A percentile compares a stretch with the other conserved stretches of the same genome.
phyloP scores from a whole-genome alignment of 2,329 filamentous ascomycete species.

The Diaporthe capsici region DNA sequence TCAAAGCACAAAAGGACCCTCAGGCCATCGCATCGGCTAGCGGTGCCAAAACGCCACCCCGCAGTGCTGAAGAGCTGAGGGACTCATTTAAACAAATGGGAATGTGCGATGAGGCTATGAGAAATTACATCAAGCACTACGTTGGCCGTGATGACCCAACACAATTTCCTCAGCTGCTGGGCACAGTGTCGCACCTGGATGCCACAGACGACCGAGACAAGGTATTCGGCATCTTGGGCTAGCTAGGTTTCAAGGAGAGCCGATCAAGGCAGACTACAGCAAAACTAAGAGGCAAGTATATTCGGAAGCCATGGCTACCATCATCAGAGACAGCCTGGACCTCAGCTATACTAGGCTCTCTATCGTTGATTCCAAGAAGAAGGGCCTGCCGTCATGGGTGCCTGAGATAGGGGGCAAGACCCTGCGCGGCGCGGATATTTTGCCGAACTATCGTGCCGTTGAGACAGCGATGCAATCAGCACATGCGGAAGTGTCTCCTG shows the following conservation, averaged over 20 bases:
- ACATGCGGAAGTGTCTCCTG: background rate
- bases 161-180: background rate
- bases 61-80: background rate
- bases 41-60: background rate
- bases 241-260: background rate
- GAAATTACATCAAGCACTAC: background rate
- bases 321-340: slow-evolving; percentile 3
- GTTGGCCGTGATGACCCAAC: background rate
- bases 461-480: background rate
- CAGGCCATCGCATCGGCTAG: background rate
- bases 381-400: slow-evolving; percentile 27
- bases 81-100: background rate
- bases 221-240: slow-evolving; percentile 15
- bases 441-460: background rate
- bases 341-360: background rate
- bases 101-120: background rate
- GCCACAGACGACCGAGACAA: slow-evolving; percentile 9
- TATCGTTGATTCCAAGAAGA: background rate
- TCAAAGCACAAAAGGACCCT: background rate
- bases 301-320: slow-evolving; percentile 20
- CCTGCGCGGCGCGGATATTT: background rate
- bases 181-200: background rate
- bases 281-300: slow-evolving; percentile 1
- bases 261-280: slow-evolving; percentile 17
- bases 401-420: background rate